Base-by-base conservation (phyloP, 2,329 filamentous ascomycete genomes). In the Colletotrichum gigasporum region DNA sequence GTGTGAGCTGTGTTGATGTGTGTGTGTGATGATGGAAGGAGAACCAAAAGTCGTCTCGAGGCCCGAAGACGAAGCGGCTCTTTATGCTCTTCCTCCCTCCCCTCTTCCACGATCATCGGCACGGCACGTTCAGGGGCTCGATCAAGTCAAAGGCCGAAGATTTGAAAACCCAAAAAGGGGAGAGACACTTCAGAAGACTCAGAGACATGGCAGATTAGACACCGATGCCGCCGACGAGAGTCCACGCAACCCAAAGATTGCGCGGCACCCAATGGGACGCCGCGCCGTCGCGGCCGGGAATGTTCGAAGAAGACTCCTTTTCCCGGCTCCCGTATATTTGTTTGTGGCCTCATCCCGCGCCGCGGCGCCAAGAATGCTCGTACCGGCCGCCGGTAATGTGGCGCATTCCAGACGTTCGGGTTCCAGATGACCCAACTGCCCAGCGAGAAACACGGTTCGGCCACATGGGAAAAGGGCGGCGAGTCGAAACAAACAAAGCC, bases 271-370 rank as follows among this genome's bases (percentile, higher is more conserved):
- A 64, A 61, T 60, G 41, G 48, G 48, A 11, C 24, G 12, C 26
- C 22, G 37, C 24, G 18, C 20, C 18, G 24, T n/a, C 16, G 37
- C 39, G 39, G 44, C 41, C 24, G 12, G 48, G 28, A 42, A 64
- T 64, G 61, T 32, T 12, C 14, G 41, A 34, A 9, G 28, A n/a
- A n/a, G n/a, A n/a, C n/a, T n/a, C n/a, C n/a, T 32, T 32, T 41
- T 48, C 9, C 32, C 47, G 41, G 32, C 12, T 24, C 18, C 32
- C 55, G 48, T 60, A 55, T 60, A 55, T 60, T 64, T 64, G 48
- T 64, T n/a, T 64, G 26, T 60, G 61, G 26, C 55, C 55, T n/a
- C n/a, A n/a, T n/a, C n/a, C n/a, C n/a, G n/a, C n/a, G 39, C 20
- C 26, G 12, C 24, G 32, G 18, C 9, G 34, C 41, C 48, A 37